Conservation (phyloP, 1,139 yeast species). For the Scheffersomyces titani region DNA sequence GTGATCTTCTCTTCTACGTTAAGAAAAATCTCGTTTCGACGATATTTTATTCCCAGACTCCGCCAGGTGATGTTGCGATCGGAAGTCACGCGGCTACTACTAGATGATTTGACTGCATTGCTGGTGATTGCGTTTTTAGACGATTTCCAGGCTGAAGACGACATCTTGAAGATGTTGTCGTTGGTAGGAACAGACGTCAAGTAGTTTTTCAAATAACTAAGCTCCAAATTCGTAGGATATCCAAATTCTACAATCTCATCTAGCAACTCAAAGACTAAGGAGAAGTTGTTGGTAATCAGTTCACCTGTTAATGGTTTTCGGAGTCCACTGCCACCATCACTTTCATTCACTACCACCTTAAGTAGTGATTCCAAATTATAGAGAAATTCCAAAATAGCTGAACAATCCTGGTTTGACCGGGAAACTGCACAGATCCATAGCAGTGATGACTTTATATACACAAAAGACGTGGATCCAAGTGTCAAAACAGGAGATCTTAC, state of each 20-base stretch:
- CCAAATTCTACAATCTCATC: slow-evolving; percentile 85
- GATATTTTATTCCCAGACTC: slow-evolving; percentile 67
- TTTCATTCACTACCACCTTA: slow-evolving; percentile 22
- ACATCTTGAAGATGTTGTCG: slow-evolving; percentile 25
- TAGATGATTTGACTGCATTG: not conserved
- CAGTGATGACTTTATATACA: slow-evolving; percentile 69
- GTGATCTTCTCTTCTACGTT: slow-evolving; percentile 77
- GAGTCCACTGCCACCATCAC: slow-evolving; percentile 9
- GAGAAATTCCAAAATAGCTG: slow-evolving; percentile 76
- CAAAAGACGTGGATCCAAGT: slow-evolving; percentile 87
- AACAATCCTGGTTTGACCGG: slow-evolving; percentile 85
- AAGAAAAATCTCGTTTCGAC: slow-evolving; percentile 78
- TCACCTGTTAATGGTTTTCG: slow-evolving; percentile 28
- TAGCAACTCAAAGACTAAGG: slow-evolving; percentile 69
- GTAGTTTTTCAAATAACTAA: slow-evolving; percentile 30
- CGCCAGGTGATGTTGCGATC: slow-evolving; percentile 60
- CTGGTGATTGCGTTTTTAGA: slow-evolving; percentile 1
- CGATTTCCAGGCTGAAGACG: slow-evolving; percentile 6
- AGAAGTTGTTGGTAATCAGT: slow-evolving; percentile 52
- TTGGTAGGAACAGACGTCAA: slow-evolving; percentile 22
- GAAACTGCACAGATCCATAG: slow-evolving; percentile 87
- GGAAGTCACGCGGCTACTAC: slow-evolving; percentile 2
- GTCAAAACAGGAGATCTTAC: slow-evolving; percentile 82
- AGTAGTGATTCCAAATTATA: slow-evolving; percentile 58
- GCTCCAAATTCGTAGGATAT: slow-evolving; percentile 73